Conservation (phyloP, 345 rosid genomes). For the Aquilaria malaccensis region DNA sequence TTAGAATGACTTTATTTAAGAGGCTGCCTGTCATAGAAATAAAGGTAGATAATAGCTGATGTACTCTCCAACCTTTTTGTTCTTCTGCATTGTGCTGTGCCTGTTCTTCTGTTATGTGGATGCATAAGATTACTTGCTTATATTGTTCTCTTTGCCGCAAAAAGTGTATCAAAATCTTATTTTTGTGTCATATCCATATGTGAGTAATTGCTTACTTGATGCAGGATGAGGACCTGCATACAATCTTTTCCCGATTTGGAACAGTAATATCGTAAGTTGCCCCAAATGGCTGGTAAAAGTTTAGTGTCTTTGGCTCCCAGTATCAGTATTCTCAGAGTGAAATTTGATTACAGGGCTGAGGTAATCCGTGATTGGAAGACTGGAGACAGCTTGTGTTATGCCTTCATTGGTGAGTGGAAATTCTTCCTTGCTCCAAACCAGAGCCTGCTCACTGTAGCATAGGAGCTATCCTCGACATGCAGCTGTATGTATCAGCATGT, state of each 20-base stretch:
- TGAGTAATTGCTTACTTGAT: conserved; percentile 13
- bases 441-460: neutral
- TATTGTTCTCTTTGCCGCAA: conserved; percentile 1
- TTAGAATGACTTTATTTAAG: neutral
- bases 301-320: neutral
- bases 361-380: conserved; percentile 88
- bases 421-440: neutral
- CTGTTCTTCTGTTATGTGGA: conserved; percentile 1
- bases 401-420: conserved; percentile 68
- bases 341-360: conserved; percentile 62
- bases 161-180: neutral
- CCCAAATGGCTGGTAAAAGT: conserved; percentile 1
- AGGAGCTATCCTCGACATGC: neutral
- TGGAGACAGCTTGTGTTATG: conserved; percentile 96
- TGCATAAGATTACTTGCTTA: neutral
- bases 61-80: neutral
- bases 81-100: conserved; percentile 1
- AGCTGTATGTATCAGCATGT: neutral
- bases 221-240: conserved; percentile 96
- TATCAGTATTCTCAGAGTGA: conserved; percentile 11
- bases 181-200: conserved; percentile 1
- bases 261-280: conserved; percentile 67
- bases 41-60: no score
- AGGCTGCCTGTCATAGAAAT: no score
- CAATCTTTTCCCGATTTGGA: conserved; percentile 95